phyloP scores from a whole-genome alignment of 2,329 filamentous ascomycete species.

The Fusarium secorum region DNA sequence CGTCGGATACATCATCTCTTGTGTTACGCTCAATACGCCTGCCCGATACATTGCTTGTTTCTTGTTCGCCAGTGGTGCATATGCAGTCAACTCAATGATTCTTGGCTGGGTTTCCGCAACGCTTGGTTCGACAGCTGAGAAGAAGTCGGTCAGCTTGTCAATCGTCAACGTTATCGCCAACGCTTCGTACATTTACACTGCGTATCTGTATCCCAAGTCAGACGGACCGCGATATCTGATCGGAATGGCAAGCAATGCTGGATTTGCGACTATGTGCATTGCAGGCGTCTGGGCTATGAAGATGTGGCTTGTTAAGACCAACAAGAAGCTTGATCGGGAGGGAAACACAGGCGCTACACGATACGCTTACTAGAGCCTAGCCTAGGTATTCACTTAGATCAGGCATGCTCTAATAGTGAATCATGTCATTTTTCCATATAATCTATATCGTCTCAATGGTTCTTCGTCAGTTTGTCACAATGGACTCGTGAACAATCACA shows the following conservation, averaged over 20 bases:
- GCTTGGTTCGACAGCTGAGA: constrained; percentile 53
- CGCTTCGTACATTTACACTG: constrained; percentile 55
- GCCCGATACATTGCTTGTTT: constrained; percentile 48
- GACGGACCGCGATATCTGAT: constrained; percentile 53
- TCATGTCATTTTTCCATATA: background rate
- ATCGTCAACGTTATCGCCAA: constrained; percentile 56
- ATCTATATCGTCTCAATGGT: fast-evolving
- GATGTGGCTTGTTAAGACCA: constrained; percentile 37
- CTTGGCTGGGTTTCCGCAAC: constrained; percentile 53
- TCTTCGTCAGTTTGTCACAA: background rate
- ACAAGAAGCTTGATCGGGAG: constrained; percentile 38
- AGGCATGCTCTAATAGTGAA: background rate
- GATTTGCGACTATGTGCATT: constrained; percentile 39
- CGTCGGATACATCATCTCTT: constrained; percentile 50
- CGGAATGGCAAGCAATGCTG: constrained; percentile 48
- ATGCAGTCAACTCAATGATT: constrained; percentile 53
- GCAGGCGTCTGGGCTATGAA: constrained; percentile 37
- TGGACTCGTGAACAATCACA: background rate
- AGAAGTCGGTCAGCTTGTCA: constrained; percentile 52
- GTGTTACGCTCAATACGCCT: constrained; percentile 42
- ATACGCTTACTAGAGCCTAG: constrained; percentile 30
- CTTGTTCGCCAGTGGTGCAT: constrained; percentile 48
- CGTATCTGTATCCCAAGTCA: constrained; percentile 53
- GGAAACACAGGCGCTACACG: constrained; percentile 10
- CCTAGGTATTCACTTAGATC: fast-evolving